phyloP scores from a whole-genome alignment of 1,284 basidiomycete genomes.

The Ustilago tritici region DNA sequence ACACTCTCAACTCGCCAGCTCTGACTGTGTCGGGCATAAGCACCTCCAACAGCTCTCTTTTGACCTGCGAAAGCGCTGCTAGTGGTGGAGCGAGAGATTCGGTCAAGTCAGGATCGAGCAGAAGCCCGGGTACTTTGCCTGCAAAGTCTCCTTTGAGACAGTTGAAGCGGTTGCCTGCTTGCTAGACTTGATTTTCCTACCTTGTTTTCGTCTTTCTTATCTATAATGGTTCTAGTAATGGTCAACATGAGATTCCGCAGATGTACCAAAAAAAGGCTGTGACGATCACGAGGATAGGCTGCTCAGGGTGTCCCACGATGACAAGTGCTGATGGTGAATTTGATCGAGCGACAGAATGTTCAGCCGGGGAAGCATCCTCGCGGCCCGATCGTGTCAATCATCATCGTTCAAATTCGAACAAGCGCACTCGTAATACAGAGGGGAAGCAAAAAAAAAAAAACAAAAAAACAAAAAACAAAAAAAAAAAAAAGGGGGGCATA shows the following conservation, averaged over 20 bases:
- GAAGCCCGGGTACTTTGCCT: constrained; percentile 8
- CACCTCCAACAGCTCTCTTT: background rate
- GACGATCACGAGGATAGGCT: background rate
- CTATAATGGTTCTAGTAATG: constrained; percentile 5
- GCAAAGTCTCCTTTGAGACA: constrained; percentile 1
- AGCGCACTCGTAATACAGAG: background rate
- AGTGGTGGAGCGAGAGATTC: background rate
- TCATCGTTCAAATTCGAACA: background rate
- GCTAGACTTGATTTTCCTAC: background rate
- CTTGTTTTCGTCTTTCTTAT: background rate
- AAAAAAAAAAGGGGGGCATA: background rate
- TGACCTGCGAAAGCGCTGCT: background rate
- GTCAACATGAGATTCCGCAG: background rate
- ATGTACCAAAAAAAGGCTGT: no score
- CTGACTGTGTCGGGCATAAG: background rate
- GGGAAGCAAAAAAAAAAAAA: background rate
- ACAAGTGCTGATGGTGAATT: no score
- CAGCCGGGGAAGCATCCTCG: no score
- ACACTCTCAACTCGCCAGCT: background rate
- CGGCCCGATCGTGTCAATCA: no score
- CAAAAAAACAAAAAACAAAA: no score
- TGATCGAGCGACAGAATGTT: no score
- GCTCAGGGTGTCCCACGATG: no score
- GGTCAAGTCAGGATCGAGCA: background rate
- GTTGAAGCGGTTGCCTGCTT: constrained; percentile 3